phyloP scores from a whole-genome alignment of 2,329 filamentous ascomycete genomes.

The Penicillium sp. region DNA sequence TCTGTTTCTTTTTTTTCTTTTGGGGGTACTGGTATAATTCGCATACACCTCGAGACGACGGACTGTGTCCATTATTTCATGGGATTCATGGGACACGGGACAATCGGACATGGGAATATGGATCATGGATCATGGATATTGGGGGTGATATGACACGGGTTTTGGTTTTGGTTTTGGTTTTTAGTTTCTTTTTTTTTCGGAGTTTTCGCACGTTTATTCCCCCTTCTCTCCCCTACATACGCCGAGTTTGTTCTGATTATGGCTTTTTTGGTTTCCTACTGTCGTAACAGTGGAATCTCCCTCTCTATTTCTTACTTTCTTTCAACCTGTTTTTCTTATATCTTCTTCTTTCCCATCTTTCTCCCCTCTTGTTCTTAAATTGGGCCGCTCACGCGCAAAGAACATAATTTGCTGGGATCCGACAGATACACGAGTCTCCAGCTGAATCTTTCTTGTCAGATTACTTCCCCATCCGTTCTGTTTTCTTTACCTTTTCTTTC shows the following conservation, averaged over 20 bases:
- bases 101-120: constrained; percentile 18
- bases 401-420: constrained; percentile 21
- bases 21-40: constrained; percentile 16
- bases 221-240: constrained; percentile 23
- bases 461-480: constrained; percentile 14
- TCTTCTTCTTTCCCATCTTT: constrained; percentile 7
- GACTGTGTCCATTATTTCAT: constrained; percentile 10
- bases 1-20: neutral
- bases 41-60: constrained; percentile 7
- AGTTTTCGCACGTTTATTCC: constrained; percentile 9
- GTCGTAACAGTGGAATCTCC: neutral
- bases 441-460: constrained; percentile 19
- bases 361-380: constrained; percentile 21
- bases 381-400: constrained; percentile 34
- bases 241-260: constrained; percentile 21
- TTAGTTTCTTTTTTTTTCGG: neutral
- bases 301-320: constrained; percentile 10
- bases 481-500: neutral
- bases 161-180: constrained; percentile 14
- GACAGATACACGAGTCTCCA: constrained; percentile 19
- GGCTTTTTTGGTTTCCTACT: constrained; percentile 21
- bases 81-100: constrained; percentile 21
- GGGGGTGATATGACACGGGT: constrained; percentile 1
- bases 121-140: constrained; percentile 9
- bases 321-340: constrained; percentile 15